Evolutionary conservation across 345 rosid genomes (phyloP), one percentile per base, ranked within the genome.

Genomic region (Heritiera littoralis): DNA sequence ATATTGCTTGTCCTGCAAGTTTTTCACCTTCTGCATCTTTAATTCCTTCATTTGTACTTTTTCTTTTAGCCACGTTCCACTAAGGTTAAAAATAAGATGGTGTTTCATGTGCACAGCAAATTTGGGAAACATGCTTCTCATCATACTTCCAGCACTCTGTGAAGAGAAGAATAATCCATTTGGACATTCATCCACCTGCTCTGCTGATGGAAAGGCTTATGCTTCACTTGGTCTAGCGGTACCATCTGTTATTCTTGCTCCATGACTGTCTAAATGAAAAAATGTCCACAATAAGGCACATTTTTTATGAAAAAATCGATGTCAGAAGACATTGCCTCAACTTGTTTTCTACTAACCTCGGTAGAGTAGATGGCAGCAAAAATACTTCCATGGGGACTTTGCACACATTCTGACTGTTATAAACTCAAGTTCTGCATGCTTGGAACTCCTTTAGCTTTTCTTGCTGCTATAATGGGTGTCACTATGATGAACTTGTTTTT

Each of bases 161-260:
- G 86, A 89, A 77, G 95, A 91, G 72, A 84, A 81, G 74, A 91
- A 85, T 74, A 86, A 87, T 56, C 92, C 93, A 58, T 91, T 89
- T 82, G 89, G 92, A 77, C 77, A 86, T 80, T 87, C 90, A 52
- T 83, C 85, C 51, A 68, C 55, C 52, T 90, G 93, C 68, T 85
- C 84, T 56, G 79, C 86, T 15, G 75, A 74, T 68, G 93, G 92
- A 58, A 38, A 89, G 81, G 91, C 88, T 67, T 90, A 90, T 76
- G 82, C 80, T 46, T 89, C 95, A 63, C 88, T 92, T 54, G 90
- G 93, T 14, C 87, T 92, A 92, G 90, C 93, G 74, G 92, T 92
- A 89, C 48, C 52, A 84, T 76, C 12, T 38, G 30, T 23, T 14
- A 10, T 72, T 76, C 41, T 43, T 65, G 15, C 52, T 4, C 58